Evolutionary conservation across 2,329 filamentous ascomycete genomes (phyloP).

Genomic region (Torrubiellomyces zombiae): DNA sequence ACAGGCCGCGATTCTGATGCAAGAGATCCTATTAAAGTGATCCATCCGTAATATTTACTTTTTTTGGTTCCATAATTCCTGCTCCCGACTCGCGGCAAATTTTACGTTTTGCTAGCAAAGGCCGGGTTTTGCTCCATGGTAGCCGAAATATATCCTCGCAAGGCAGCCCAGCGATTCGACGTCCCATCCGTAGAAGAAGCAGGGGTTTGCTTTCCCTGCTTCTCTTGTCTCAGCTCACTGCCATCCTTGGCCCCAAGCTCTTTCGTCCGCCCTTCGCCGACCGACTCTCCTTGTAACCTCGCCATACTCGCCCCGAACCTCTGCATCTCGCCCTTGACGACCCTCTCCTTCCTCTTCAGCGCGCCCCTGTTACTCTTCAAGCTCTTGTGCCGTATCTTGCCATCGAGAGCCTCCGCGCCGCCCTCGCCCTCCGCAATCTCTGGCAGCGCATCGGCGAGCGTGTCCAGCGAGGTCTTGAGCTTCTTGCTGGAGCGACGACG

Average conservation of each 20-base stretch:
- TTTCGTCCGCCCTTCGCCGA: conserved; percentile 1
- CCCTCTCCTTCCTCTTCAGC: conserved; percentile 63
- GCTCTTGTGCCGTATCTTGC: conserved; percentile 57
- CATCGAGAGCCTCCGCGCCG: conserved; percentile 26
- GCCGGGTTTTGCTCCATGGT: conserved; percentile 83
- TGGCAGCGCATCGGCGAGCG: conserved; percentile 66
- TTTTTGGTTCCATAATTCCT: too few species aligned
- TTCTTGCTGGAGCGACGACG: conserved; percentile 54
- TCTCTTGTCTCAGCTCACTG: conserved; percentile 6
- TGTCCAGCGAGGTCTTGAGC: conserved; percentile 57
- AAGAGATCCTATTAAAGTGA: too few species aligned
- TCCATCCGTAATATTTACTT: neutral
- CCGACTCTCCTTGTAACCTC: conserved; percentile 34
- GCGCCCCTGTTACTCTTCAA: conserved; percentile 62
- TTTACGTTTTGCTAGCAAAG: conserved; percentile 28
- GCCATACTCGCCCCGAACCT: conserved; percentile 75
- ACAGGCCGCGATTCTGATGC: too few species aligned
- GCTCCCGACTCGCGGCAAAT: too few species aligned
- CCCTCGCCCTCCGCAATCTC: conserved; percentile 32
- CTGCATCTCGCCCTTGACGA: conserved; percentile 68
- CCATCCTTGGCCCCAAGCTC: conserved; percentile 5
- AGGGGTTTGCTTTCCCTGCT: conserved; percentile 5
- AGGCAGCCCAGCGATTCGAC: conserved; percentile 56
- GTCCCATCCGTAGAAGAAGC: conserved; percentile 18
- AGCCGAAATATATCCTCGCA: conserved; percentile 68